Evolutionary conservation across 345 rosid genomes (phyloP), one percentile per base, ranked within the genome.

Genomic region (Orychophragmus violaceus): DNA sequence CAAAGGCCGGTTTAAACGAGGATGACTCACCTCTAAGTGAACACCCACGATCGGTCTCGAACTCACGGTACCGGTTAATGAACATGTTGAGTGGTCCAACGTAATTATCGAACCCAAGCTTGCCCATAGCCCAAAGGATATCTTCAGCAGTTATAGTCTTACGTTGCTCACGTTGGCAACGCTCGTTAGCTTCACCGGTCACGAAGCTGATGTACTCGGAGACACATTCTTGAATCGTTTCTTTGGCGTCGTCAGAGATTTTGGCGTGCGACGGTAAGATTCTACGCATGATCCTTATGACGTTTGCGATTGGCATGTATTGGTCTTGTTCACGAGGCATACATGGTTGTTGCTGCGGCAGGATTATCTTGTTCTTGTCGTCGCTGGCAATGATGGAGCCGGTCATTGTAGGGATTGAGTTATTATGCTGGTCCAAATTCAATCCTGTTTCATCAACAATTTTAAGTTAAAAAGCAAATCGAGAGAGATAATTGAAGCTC

Each of bases 241-340:
- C 90, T 55, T 85, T 85, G 9, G 88, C 88, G 10, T 87, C 88
- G n/a, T 87, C 90, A 12, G 90, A 85, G 64, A 85, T 85, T 22
- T 85, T 87, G 41, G 90, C 90, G 14, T 83, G 85, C 0, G 80
- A 2, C 0, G 88, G 94, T 7, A 85, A 80, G 45, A 58, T 80
- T 2, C 77, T 69, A 5, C 90, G 90, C 90, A 87, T 87, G 67
- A 85, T 85, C 39, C 87, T 80, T 2, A 78, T 85, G 61, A 87
- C 94, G 44, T 85, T 83, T n/a, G 94, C 87, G 12, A 85, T 83
- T 0, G 90, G 94, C 90, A 87, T 79, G 79, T 76, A 85, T 27
- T 77, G 88, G 62, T 83, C 90, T 49, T 83, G 94, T 22, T 85
- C 88, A 6, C 85, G 85, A 6, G 76, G 66, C 27, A 30, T 3